Percentiles rank a stretch among this genome's conserved stretches.
These are phyloP conservation scores for Citrus australasica DNA, from an alignment of 345 rosid genomes.

Conservation along the genomic window DNA sequence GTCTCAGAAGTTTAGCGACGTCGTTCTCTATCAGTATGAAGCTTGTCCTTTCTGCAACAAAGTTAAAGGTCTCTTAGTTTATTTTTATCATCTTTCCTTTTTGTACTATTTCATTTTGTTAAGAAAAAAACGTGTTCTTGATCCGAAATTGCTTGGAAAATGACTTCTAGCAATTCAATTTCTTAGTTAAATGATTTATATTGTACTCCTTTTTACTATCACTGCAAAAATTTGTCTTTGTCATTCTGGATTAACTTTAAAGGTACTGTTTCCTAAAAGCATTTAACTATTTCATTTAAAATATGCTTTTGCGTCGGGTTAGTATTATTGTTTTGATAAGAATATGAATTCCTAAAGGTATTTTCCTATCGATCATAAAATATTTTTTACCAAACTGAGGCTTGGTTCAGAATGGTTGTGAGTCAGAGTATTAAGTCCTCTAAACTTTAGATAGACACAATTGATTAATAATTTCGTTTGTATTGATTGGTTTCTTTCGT, in stretches of 20 bases:
- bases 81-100: not conserved
- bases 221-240: not conserved
- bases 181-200: not conserved
- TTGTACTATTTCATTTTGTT: not conserved
- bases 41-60: conserved; percentile 99
- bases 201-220: not conserved
- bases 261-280: too few species aligned
- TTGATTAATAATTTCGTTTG: not conserved
- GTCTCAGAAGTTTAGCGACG: conserved; percentile 50
- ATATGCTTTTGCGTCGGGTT: too few species aligned
- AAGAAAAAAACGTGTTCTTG: not conserved
- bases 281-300: too few species aligned
- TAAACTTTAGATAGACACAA: not conserved
- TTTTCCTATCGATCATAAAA: too few species aligned
- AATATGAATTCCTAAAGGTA: too few species aligned
- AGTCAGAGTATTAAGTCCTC: not conserved
- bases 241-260: not conserved
- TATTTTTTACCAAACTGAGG: too few species aligned
- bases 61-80: conserved; percentile 55
- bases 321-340: too few species aligned
- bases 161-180: not conserved
- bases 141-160: not conserved
- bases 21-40: conserved; percentile 88
- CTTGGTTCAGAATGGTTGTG: not conserved
- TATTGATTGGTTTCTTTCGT: not conserved